Percentiles rank a stretch among this genome's conserved stretches.
Conservation (phyloP, 2,329 filamentous ascomycete genomes). For the Fusarium chaquense region DNA sequence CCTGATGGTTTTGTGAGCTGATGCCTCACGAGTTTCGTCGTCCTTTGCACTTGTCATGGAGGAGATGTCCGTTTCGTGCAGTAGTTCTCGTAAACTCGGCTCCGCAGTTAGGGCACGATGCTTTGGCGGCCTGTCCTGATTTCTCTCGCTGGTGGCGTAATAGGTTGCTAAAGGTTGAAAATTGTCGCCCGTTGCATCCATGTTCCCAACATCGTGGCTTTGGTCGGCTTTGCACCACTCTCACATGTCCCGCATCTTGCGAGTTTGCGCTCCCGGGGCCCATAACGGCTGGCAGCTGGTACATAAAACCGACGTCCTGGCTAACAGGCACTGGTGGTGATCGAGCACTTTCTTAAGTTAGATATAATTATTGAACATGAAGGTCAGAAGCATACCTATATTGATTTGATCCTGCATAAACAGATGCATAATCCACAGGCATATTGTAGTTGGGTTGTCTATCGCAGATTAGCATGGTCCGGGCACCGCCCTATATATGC, state of each 20-base stretch:
- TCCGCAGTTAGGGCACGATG: constrained; percentile 89
- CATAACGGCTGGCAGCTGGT: constrained; percentile 56
- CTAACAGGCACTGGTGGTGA: constrained; percentile 54
- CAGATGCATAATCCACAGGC: constrained; percentile 58
- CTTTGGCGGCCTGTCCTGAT: constrained; percentile 89
- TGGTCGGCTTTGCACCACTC: constrained; percentile 81
- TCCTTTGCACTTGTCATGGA: constrained; percentile 93
- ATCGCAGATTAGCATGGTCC: constrained; percentile 46
- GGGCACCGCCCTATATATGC: constrained; percentile 45
- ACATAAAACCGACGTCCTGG: constrained; percentile 58
- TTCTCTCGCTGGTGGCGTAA: constrained; percentile 94
- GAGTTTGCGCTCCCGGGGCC: constrained; percentile 51
- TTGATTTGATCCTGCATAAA: constrained; percentile 51
- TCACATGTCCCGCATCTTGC: constrained; percentile 65
- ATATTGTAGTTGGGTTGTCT: constrained; percentile 57
- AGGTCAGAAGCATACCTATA: constrained; percentile 55
- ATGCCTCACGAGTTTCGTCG: constrained; percentile 48
- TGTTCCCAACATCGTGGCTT: constrained; percentile 98
- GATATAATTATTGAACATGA: constrained; percentile 14
- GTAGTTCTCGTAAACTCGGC: constrained; percentile 92
- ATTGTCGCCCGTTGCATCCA: constrained; percentile 94
- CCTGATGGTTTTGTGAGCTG: constrained; percentile 11
- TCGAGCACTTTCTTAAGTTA: constrained; percentile 52
- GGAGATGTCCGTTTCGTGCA: constrained; percentile 86
- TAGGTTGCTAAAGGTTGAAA: constrained; percentile 96